A percentile compares a stretch with the other conserved stretches of the same genome.
Evolutionary conservation across 768 basidiomycete species (phyloP).

Genomic region (Auriscalpium orientale): DNA sequence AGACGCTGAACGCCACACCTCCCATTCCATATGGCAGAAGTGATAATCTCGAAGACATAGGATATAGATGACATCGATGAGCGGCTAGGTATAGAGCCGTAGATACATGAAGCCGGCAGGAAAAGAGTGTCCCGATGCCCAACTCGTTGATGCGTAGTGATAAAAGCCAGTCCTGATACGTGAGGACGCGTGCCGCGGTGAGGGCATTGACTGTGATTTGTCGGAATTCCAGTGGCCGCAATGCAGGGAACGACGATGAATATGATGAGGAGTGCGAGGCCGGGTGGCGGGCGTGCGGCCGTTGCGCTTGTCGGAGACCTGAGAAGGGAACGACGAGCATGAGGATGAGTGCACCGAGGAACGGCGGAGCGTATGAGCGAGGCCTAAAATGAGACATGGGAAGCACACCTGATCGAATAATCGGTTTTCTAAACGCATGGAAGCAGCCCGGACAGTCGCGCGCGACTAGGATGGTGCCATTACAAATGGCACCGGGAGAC

Average conservation of each 20-base stretch:
- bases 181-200: no score
- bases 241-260: slow-evolving; percentile 56
- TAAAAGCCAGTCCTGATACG: no score
- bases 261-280: slow-evolving; percentile 46
- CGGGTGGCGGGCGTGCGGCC: slow-evolving; percentile 36
- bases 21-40: no score
- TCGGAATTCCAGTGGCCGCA: slow-evolving; percentile 52
- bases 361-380: slow-evolving; percentile 25
- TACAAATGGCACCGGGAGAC: not conserved
- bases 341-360: slow-evolving; percentile 48
- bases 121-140: no score
- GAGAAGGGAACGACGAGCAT: slow-evolving; percentile 45
- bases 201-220: no score
- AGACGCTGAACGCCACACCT: no score
- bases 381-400: no score
- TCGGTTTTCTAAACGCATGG: slow-evolving; percentile 34
- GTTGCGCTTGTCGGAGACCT: slow-evolving; percentile 42
- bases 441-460: slow-evolving; percentile 24
- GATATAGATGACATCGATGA: no score
- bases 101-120: no score
- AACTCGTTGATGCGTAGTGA: no score
- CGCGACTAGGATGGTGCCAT: not conserved
- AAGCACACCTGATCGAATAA: slow-evolving; percentile 39
- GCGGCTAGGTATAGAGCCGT: no score
- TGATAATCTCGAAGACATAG: no score